Evolutionary conservation across 1,284 basidiomycete species (phyloP), one percentile per base, ranked within the genome.

Genomic region (Omphalotus olearius): DNA sequence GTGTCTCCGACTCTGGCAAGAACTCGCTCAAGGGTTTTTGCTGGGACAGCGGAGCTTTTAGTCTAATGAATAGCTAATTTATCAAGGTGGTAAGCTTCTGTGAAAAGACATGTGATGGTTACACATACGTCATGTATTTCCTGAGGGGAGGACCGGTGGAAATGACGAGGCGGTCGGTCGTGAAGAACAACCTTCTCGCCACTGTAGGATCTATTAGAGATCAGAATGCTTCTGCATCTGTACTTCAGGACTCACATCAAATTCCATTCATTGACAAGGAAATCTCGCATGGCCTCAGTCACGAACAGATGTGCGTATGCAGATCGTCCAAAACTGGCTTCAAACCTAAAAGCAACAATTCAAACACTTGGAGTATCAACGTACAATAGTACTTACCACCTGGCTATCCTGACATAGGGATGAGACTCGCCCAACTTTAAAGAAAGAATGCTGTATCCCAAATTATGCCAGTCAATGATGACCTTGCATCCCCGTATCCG

Each of bases 401-500:
- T 83, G 0, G 91, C 87, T 11, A 96, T 62, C 50, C 68, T 77
- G 25, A 97, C 93, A 52, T 96, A 76, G 0, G 75, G 66, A 60
- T 92, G 88, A 0, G 68, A 64, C 0, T 73, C 54, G 0, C 93
- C 91, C 6, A 96, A 69, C 57, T 85, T 86, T 54, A 99, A 71
- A 0, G 88, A 90, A 30, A 99, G 79, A 47, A 99, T 94, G 52
- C 88, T 98, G 65, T 93, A 96, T 6, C 94, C 95, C 7, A 96
- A 81, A 66, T 99, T 99, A 67, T 99, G 97, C 97, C 97, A 99
- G 70, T 99, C 97, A 56, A 99, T 96, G 52, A 99, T 88, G 54
- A 99, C 75, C 60, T 90, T 91, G 56, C 85, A 87, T 1, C 88
- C 83, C 14, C 83, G 77, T 4, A 92, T 62, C 45, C 70, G 67